Percentiles rank a stretch among this genome's conserved stretches.
These are phyloP conservation scores for Akanthomyces uredinophilus DNA, from an alignment of 2,329 filamentous ascomycete genomes.

Conservation along the genomic window DNA sequence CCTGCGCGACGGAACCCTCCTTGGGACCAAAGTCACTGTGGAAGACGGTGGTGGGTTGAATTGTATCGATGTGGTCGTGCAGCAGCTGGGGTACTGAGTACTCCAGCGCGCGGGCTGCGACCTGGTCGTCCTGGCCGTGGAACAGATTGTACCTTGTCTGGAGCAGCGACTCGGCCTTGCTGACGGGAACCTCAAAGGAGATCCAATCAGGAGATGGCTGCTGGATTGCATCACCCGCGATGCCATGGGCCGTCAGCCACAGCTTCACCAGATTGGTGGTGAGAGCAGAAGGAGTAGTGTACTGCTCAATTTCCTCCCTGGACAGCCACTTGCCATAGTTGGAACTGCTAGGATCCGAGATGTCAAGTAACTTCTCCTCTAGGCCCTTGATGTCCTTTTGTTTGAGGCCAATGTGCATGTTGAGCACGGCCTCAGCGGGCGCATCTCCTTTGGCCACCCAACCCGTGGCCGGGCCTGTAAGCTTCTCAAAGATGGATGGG, in stretches of 20 bases:
- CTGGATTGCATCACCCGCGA: neutral
- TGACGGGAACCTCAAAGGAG: neutral
- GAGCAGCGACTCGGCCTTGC: constrained; percentile 10
- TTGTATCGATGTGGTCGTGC: constrained; percentile 17
- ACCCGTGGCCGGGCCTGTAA: neutral
- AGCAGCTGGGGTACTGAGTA: constrained; percentile 17
- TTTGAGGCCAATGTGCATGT: constrained; percentile 9
- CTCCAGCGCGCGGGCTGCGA: constrained; percentile 11
- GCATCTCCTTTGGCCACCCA: neutral
- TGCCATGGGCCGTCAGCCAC: constrained; percentile 18
- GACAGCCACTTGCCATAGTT: constrained; percentile 24
- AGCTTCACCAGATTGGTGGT: constrained; percentile 18
- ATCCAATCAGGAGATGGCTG: constrained; percentile 8
- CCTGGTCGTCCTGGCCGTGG: neutral
- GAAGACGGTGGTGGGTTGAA: constrained; percentile 17
- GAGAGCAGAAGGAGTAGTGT: constrained; percentile 21
- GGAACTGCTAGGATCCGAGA: constrained; percentile 22
- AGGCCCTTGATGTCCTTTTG: constrained; percentile 21
- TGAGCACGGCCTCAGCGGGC: constrained; percentile 3
- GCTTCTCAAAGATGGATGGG: neutral
- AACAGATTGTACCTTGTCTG: constrained; percentile 1
- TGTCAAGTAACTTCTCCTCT: constrained; percentile 20
- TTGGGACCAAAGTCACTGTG: neutral
- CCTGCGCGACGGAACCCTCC: neutral
- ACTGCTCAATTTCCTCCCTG: constrained; percentile 19